These are phyloP conservation scores for Cucurbita moschata DNA, from an alignment of 306 rosid genomes.

Conservation along the genomic window DNA sequence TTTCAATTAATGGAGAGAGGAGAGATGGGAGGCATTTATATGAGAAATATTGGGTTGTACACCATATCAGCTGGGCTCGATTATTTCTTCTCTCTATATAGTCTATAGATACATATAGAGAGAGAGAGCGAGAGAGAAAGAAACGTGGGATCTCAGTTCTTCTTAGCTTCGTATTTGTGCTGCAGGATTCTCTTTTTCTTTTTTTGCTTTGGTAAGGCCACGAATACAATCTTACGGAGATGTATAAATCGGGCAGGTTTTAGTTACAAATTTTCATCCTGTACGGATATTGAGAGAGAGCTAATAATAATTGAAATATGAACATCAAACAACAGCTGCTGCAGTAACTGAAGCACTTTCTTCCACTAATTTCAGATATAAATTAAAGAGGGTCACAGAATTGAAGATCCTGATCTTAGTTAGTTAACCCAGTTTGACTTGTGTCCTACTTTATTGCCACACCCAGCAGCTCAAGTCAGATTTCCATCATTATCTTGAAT, in stretches of 20 bases:
- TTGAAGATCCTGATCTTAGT: background rate
- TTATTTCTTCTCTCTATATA: constrained; percentile 6
- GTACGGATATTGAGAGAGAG: background rate
- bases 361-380: background rate
- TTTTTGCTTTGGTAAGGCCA: too few relatives aligned
- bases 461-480: background rate
- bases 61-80: constrained; percentile 32
- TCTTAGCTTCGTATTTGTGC: constrained; percentile 25
- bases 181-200: constrained; percentile 1
- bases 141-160: constrained; percentile 25
- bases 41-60: constrained; percentile 26
- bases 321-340: background rate
- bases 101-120: constrained; percentile 15
- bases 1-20: background rate
- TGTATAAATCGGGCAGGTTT: background rate
- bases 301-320: background rate
- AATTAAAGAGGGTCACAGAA: background rate
- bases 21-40: constrained; percentile 20
- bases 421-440: too few relatives aligned
- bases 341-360: background rate
- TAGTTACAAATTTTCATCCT: background rate
- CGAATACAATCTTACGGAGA: background rate
- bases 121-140: constrained; percentile 1
- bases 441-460: too few relatives aligned
- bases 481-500: background rate